phyloP scores from a whole-genome alignment of 306 rosid species.

The Fragaria vesca region DNA sequence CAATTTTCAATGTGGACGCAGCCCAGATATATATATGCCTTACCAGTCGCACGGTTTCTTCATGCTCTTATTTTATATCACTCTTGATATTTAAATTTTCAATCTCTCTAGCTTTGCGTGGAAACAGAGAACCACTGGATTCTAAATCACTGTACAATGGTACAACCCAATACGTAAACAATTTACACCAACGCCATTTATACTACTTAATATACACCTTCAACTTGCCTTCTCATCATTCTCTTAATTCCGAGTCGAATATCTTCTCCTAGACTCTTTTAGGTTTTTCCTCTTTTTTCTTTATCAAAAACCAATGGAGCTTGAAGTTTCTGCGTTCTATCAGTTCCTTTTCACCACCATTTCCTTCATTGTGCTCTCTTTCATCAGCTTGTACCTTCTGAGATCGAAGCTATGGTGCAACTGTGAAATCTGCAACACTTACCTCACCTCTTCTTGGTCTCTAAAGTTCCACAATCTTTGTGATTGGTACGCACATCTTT shows the following conservation, averaged over 20 bases:
- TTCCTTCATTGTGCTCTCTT: conserved; percentile 11
- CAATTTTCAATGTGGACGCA: background rate
- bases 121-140: conserved; percentile 15
- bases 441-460: conserved; percentile 61
- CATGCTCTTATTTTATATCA: conserved; percentile 6
- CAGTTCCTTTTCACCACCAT: conserved; percentile 18
- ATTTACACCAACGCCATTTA: background rate
- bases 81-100: background rate
- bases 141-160: background rate
- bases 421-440: conserved; percentile 60
- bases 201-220: background rate
- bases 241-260: background rate
- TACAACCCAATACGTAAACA: background rate
- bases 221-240: conserved; percentile 10
- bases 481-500: conserved; percentile 73
- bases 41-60: conserved; percentile 26
- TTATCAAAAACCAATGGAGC: conserved; percentile 29
- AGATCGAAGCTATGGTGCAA: conserved; percentile 38
- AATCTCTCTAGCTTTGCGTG: background rate
- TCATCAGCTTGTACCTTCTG: background rate
- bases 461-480: conserved; percentile 56
- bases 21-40: background rate
- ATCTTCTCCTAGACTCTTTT: background rate
- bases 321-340: conserved; percentile 25
- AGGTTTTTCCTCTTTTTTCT: background rate